Evolutionary conservation across 345 rosid genomes (phyloP).

Genomic region (Moricandia arvensis): DNA sequence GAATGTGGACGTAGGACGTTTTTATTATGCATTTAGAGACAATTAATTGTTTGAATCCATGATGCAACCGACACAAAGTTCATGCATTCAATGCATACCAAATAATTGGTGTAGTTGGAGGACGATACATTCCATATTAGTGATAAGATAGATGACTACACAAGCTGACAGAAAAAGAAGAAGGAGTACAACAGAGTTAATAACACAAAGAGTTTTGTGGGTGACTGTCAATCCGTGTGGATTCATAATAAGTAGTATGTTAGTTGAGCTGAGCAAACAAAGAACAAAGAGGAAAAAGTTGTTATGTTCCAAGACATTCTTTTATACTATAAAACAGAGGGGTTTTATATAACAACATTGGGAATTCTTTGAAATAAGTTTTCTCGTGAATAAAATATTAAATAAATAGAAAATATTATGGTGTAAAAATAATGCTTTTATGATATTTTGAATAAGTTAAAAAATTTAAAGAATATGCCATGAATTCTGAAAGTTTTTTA

Average conservation of each 20-base stretch:
- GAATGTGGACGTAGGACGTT: not conserved
- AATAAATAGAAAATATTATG: too few relatives aligned
- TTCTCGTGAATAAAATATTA: too few relatives aligned
- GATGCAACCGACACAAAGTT: slow-evolving; percentile 1
- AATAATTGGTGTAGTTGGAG: not conserved
- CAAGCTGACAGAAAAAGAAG: not conserved
- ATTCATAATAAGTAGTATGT: not conserved
- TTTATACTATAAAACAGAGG: not conserved
- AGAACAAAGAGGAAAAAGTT: not conserved
- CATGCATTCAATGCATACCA: not conserved
- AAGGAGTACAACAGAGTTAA: not conserved
- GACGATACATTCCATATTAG: not conserved
- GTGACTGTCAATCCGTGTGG: not conserved
- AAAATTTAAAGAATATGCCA: too few relatives aligned
- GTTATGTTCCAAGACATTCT: not conserved
- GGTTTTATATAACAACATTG: not conserved
- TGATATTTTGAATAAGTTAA: too few relatives aligned
- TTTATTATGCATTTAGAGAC: not conserved
- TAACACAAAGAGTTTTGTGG: not conserved
- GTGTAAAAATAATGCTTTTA: too few relatives aligned
- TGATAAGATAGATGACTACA: not conserved
- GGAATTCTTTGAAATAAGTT: too few relatives aligned
- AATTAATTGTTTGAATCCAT: not conserved
- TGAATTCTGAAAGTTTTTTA: too few relatives aligned
- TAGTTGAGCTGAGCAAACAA: not conserved